phyloP scores from a whole-genome alignment of 208 protist species.

The Porcisia hertigi region DNA sequence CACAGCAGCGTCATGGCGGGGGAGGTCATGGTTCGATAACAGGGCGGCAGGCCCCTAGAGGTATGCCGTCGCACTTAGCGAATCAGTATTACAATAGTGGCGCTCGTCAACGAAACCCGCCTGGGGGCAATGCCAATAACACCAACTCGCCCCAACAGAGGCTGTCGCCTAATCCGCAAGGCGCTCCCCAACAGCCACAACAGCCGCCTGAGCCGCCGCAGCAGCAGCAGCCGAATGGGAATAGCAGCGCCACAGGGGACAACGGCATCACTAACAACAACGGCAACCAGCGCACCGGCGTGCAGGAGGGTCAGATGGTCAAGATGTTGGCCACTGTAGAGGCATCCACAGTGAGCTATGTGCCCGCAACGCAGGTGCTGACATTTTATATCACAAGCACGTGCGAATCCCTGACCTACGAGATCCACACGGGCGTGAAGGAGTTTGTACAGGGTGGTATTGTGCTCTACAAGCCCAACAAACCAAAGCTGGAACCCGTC shows the following conservation, averaged over 20 bases:
- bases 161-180: constrained; percentile 26
- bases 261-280: constrained; percentile 29
- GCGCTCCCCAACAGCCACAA: constrained; percentile 4
- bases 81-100: constrained; percentile 65
- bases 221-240: constrained; percentile 34
- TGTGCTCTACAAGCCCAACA: constrained; percentile 88
- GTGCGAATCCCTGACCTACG: constrained; percentile 76
- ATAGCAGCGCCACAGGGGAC: constrained; percentile 24
- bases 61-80: constrained; percentile 77
- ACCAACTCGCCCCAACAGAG: constrained; percentile 6
- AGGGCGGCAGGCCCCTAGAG: constrained; percentile 26
- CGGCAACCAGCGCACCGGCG: constrained; percentile 46
- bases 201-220: constrained; percentile 12
- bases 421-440: constrained; percentile 92
- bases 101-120: constrained; percentile 21
- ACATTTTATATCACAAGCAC: constrained; percentile 79
- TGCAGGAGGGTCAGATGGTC: constrained; percentile 91
- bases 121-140: constrained; percentile 4
- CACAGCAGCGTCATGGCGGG: constrained; percentile 16
- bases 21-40: constrained; percentile 13
- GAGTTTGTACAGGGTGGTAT: constrained; percentile 70
- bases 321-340: constrained; percentile 92
- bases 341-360: constrained; percentile 79
- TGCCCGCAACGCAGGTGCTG: constrained; percentile 62
- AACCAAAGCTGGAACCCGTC: constrained; percentile 86